These are phyloP conservation scores for Picea mariana DNA, from an alignment of 83 land plant genomes.

Conservation along the genomic window DNA sequence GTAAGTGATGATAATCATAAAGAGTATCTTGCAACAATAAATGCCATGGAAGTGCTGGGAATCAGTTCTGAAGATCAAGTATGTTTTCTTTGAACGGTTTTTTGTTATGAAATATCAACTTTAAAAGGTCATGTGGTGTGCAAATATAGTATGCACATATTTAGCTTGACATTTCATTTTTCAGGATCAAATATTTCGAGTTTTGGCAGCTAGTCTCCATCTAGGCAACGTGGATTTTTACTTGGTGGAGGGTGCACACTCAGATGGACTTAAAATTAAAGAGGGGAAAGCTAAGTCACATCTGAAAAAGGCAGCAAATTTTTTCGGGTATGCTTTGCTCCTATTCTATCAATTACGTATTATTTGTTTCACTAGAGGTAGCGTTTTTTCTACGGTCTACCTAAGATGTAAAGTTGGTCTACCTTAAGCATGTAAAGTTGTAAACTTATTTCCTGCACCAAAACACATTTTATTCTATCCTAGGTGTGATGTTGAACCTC, in stretches of 20 bases:
- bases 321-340: constrained; percentile 66
- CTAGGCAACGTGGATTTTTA: constrained; percentile 88
- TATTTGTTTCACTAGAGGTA: not conserved
- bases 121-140: not conserved
- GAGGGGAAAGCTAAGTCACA: constrained; percentile 81
- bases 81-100: not conserved
- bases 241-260: constrained; percentile 79
- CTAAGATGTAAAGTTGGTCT: not conserved
- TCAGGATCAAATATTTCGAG: constrained; percentile 97
- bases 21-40: constrained; percentile 82
- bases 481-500: constrained; percentile 79
- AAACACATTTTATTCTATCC: constrained; percentile 11
- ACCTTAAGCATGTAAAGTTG: not conserved
- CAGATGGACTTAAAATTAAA: too few species aligned
- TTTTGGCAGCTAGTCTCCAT: constrained; percentile 89
- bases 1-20: constrained; percentile 52
- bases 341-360: not conserved
- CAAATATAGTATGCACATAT: too few species aligned
- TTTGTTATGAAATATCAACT: not conserved
- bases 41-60: constrained; percentile 95
- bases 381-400: too few species aligned
- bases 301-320: constrained; percentile 78
- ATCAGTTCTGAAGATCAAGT: constrained; percentile 91
- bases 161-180: not conserved
- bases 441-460: not conserved